These are phyloP conservation scores for Perilla frutescens DNA, from an alignment of 257 asterid genomes.

Conservation along the genomic window DNA sequence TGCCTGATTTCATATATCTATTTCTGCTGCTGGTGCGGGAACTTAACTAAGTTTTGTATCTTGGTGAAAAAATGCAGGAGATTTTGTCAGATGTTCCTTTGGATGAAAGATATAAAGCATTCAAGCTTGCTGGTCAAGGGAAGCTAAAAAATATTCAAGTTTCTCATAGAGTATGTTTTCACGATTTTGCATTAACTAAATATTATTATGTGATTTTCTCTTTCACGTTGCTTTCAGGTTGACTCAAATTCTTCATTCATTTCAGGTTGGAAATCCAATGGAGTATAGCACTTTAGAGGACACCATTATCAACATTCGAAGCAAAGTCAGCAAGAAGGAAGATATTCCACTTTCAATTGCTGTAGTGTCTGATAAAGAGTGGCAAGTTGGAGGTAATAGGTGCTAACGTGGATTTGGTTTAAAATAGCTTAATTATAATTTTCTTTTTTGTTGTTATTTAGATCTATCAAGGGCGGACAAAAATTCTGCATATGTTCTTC, in stretches of 20 bases:
- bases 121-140: constrained; percentile 63
- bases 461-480: constrained; percentile 91
- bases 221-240: constrained; percentile 12
- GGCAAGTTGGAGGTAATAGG: constrained; percentile 87
- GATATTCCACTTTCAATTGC: constrained; percentile 79
- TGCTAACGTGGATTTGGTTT: constrained; percentile 23
- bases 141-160: constrained; percentile 77
- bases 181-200: constrained; percentile 19
- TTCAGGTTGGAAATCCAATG: constrained; percentile 94
- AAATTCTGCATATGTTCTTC: constrained; percentile 88
- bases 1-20: background rate
- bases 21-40: background rate
- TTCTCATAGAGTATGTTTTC: constrained; percentile 73
- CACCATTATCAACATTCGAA: constrained; percentile 64
- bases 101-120: constrained; percentile 73
- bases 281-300: constrained; percentile 77
- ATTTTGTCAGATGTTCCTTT: constrained; percentile 90
- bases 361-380: constrained; percentile 86
- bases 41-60: constrained; percentile 27
- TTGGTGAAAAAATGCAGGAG: constrained; percentile 59
- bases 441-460: constrained; percentile 34
- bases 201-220: constrained; percentile 12
- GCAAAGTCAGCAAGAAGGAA: constrained; percentile 57
- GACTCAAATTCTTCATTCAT: constrained; percentile 26
- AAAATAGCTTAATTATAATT: constrained; percentile 26